Evolutionary conservation across 164 flowering plant genomes (phyloP), one percentile per base, ranked within the genome.

Genomic region (Annona squamosa): DNA sequence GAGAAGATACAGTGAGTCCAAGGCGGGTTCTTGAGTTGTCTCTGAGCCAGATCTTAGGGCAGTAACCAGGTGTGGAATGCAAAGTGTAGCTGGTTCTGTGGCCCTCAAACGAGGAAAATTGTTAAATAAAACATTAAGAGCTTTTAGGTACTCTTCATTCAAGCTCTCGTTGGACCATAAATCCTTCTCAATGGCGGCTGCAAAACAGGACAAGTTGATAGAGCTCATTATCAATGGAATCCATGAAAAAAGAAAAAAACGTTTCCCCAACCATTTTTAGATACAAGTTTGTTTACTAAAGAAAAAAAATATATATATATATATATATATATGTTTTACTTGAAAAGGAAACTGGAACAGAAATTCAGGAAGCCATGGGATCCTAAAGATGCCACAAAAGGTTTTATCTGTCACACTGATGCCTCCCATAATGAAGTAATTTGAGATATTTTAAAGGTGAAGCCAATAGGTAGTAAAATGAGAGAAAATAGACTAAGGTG

Each of bases 41-140:
- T 93, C 98, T 4, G 91, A 82, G 12, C 92, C 92, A 63, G 92
- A 90, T 82, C 90, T 95, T 56, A 95, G 90, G 65, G 97, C 86
- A 18, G 92, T 86, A 42, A 95, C 97, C 69, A 95, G 79, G 82
- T 95, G 99, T 16, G 98, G 97, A 77, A 95, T 95, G 75, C 93
- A 84, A 9, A 95, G 92, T 26, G 99, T 95, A 44, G 98, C 98
- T 74, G 99, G 97, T 76, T 95, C 98, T 7, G 98, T 86, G 68
- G 98, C 98, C 82, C 99, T 88, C 78, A 95, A 76, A 48, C 98
- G 92, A 9, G 99, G 97, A 81, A 95, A 93, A 83, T 93, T 95
- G 73, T 90, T 84, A 63, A 95, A 82, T 19, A 95, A 81, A 64
- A 95, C 82, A 84, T 91, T 91, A 46, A 95, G 83, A 72, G 98